Evolutionary conservation across 495 filamentous ascomycete species (phyloP).

Genomic region (Aspergillus avenaceus): DNA sequence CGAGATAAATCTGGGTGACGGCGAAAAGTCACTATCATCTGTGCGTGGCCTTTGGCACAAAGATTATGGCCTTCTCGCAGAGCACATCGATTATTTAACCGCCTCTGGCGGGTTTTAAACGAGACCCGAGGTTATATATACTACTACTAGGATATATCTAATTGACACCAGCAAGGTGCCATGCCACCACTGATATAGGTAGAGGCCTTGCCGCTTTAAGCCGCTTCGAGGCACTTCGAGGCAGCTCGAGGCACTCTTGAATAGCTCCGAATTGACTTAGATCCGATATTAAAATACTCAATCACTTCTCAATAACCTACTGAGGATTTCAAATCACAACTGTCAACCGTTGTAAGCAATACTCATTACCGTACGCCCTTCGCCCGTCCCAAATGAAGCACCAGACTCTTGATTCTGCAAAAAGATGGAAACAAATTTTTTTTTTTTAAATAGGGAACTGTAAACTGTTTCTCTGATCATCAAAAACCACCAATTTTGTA

Average conservation of each 20-base stretch:
- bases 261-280: background rate
- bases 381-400: conserved; percentile 1
- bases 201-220: background rate
- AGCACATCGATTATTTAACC: background rate
- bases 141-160: background rate
- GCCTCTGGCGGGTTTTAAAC: background rate
- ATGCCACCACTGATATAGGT: conserved; percentile 1
- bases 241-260: background rate
- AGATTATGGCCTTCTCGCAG: conserved; percentile 1
- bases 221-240: background rate
- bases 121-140: background rate
- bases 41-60: background rate
- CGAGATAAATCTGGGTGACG: conserved; percentile 4
- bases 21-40: background rate
- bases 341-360: background rate
- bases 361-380: background rate
- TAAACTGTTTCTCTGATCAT: conserved; percentile 8
- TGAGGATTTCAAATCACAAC: conserved; percentile 3
- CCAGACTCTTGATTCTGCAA: conserved; percentile 1
- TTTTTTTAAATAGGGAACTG: too few species aligned
- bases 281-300: background rate
- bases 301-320: conserved; percentile 1
- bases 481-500: conserved; percentile 6
- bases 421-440: too few species aligned
- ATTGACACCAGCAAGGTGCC: background rate